phyloP scores from a whole-genome alignment of 1,284 basidiomycete genomes.

The Apiotrichum gamsii region DNA sequence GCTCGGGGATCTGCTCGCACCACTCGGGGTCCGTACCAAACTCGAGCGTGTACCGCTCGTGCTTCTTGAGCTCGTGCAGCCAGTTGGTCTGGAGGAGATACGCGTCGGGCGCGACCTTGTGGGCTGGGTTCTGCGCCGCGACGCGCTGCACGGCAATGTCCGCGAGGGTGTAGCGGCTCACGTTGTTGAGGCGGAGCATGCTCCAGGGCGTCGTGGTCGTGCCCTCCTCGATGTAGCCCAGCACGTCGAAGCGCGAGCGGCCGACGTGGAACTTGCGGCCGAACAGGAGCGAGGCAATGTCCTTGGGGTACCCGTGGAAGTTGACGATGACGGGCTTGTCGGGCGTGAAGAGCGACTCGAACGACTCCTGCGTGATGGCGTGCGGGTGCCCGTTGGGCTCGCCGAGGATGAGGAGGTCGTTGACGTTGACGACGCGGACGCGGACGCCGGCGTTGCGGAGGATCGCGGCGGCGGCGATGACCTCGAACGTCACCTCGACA shows the following conservation, averaged over 20 bases:
- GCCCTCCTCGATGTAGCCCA: conserved; percentile 50
- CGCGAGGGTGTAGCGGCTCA: conserved; percentile 34
- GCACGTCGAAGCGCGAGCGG: conserved; percentile 43
- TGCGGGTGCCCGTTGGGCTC: conserved; percentile 47
- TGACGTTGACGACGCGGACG: conserved; percentile 69
- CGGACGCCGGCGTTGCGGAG: conserved; percentile 61
- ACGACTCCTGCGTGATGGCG: conserved; percentile 58
- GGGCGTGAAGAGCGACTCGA: conserved; percentile 63
- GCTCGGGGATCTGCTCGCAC: conserved; percentile 35
- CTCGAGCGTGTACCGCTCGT: conserved; percentile 46
- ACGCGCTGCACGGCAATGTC: conserved; percentile 39
- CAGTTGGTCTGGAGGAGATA: conserved; percentile 44
- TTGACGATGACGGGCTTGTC: conserved; percentile 69
- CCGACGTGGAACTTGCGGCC: conserved; percentile 42
- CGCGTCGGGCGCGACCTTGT: conserved; percentile 38
- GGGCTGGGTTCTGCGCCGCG: conserved; percentile 31
- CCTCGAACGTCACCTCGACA: conserved; percentile 50
- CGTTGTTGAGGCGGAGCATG: conserved; percentile 50
- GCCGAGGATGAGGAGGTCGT: conserved; percentile 33
- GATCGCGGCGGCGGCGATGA: conserved; percentile 61
- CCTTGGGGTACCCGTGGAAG: conserved; percentile 61
- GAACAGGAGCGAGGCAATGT: conserved; percentile 44
- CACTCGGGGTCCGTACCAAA: conserved; percentile 44
- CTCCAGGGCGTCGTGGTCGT: conserved; percentile 51
- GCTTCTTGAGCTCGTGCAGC: conserved; percentile 42